Evolutionary conservation across 2,329 filamentous ascomycete species (phyloP).

Genomic region (Fusarium mexicanum): DNA sequence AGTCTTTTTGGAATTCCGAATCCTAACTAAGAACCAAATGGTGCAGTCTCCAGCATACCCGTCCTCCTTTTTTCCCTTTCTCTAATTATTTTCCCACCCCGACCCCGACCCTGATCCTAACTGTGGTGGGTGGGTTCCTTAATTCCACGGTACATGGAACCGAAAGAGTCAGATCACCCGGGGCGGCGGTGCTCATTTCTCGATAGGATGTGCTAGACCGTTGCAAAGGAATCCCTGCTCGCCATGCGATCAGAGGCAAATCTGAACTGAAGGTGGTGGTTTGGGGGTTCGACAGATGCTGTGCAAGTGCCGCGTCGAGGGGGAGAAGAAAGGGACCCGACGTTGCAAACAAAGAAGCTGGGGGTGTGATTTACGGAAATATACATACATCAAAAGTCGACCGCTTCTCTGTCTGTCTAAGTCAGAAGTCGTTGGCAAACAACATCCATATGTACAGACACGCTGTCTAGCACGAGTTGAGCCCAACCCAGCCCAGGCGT

Average conservation of each 20-base stretch:
- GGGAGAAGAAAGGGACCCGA: background rate
- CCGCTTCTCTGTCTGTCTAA: constrained; percentile 19
- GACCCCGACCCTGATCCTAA: constrained; percentile 3
- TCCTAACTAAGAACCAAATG: constrained; percentile 2
- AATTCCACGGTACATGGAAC: constrained; percentile 24
- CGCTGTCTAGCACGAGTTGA: constrained; percentile 12
- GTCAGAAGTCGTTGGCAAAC: constrained; percentile 20
- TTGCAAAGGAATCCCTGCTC: constrained; percentile 25
- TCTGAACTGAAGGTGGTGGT: constrained; percentile 14
- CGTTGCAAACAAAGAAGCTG: background rate
- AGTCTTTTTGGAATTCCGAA: constrained; percentile 27
- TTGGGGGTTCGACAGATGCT: constrained; percentile 22
- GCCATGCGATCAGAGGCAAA: constrained; percentile 28
- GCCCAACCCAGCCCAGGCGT: constrained; percentile 5
- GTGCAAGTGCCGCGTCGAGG: constrained; percentile 29
- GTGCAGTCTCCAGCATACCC: background rate
- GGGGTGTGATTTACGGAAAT: background rate
- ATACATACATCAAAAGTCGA: background rate
- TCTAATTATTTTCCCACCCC: constrained; percentile 2
- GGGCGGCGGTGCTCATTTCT: constrained; percentile 9
- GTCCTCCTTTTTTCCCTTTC: constrained; percentile 15
- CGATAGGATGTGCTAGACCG: constrained; percentile 14
- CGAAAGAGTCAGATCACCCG: constrained; percentile 33
- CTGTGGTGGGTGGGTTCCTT: constrained; percentile 4
- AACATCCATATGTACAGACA: constrained; percentile 3